Evolutionary conservation across 2,329 filamentous ascomycete genomes (phyloP).

Genomic region (Magnaporthiopsis incrustans): DNA sequence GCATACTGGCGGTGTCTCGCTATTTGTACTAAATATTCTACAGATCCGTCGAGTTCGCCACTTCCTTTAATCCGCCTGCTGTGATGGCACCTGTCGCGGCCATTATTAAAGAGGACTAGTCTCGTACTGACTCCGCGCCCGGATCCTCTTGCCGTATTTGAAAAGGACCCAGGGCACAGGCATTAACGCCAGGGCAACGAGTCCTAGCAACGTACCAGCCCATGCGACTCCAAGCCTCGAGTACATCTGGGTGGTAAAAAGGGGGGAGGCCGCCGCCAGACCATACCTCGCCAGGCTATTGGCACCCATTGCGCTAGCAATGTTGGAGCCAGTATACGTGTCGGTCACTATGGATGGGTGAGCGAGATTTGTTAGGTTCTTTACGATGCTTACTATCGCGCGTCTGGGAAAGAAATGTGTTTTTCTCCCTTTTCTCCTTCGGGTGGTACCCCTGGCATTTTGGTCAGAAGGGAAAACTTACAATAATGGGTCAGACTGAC

Average conservation of each 20-base stretch:
- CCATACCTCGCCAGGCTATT: slow-evolving; percentile 50
- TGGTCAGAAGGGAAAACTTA: no score
- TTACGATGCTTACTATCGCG: no score
- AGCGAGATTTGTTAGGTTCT: no score
- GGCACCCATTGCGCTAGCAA: slow-evolving; percentile 51
- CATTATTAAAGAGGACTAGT: slow-evolving; percentile 13
- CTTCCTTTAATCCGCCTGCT: no score
- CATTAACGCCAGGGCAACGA: slow-evolving; percentile 37
- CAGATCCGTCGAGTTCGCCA: no score
- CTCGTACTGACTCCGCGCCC: slow-evolving; percentile 31
- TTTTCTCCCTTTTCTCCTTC: no score
- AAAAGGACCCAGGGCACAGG: slow-evolving; percentile 47
- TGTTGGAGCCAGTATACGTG: slow-evolving; percentile 44
- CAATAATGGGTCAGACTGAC: slow-evolving; percentile 41
- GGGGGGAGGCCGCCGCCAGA: slow-evolving; percentile 48
- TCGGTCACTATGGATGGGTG: slow-evolving; percentile 31
- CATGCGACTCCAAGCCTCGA: slow-evolving; percentile 33
- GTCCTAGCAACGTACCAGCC: slow-evolving; percentile 38
- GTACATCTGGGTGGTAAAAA: slow-evolving; percentile 53
- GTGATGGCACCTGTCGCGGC: no score
- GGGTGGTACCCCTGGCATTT: no score
- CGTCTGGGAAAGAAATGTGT: no score
- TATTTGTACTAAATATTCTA: no score
- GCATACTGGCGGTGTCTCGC: no score
- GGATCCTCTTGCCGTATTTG: slow-evolving; percentile 35